These are phyloP conservation scores for Cruciata laevipes DNA, from an alignment of 257 asterid genomes.

Conservation along the genomic window DNA sequence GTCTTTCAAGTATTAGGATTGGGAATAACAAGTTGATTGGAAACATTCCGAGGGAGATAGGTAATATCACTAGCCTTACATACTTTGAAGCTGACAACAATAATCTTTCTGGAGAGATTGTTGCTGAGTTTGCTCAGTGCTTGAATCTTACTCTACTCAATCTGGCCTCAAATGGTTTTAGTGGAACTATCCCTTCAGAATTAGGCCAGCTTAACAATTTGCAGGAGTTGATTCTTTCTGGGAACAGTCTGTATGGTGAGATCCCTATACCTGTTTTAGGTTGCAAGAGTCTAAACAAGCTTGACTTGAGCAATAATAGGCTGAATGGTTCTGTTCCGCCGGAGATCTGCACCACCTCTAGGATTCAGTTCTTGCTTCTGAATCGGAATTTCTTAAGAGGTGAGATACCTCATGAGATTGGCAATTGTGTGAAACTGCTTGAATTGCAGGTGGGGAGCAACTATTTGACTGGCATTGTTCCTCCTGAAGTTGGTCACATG, in stretches of 20 bases:
- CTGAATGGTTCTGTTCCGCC: slow-evolving; percentile 64
- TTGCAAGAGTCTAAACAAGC: slow-evolving; percentile 72
- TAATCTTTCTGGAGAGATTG: slow-evolving; percentile 77
- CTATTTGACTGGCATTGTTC: slow-evolving; percentile 64
- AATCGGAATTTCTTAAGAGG: slow-evolving; percentile 62
- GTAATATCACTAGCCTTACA: slow-evolving; percentile 76
- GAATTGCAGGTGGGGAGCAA: slow-evolving; percentile 76
- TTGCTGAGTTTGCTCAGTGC: slow-evolving; percentile 64
- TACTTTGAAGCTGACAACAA: slow-evolving; percentile 89
- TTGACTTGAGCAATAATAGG: slow-evolving; percentile 68
- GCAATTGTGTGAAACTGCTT: slow-evolving; percentile 74
- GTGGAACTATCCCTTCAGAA: slow-evolving; percentile 68
- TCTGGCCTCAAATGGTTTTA: slow-evolving; percentile 72
- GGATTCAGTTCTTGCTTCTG: slow-evolving; percentile 68
- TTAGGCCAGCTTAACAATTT: slow-evolving; percentile 60
- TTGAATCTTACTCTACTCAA: slow-evolving; percentile 74
- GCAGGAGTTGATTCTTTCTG: slow-evolving; percentile 82
- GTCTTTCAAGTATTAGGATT: slow-evolving; percentile 72
- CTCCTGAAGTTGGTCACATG: slow-evolving; percentile 74
- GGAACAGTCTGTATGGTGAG: slow-evolving; percentile 60
- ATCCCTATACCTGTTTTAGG: slow-evolving; percentile 57
- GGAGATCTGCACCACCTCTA: slow-evolving; percentile 65
- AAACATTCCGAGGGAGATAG: slow-evolving; percentile 61
- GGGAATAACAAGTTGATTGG: slow-evolving; percentile 76
- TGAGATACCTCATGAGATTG: slow-evolving; percentile 71